phyloP scores from a whole-genome alignment of 768 basidiomycete species.

The Boletus sp. region DNA sequence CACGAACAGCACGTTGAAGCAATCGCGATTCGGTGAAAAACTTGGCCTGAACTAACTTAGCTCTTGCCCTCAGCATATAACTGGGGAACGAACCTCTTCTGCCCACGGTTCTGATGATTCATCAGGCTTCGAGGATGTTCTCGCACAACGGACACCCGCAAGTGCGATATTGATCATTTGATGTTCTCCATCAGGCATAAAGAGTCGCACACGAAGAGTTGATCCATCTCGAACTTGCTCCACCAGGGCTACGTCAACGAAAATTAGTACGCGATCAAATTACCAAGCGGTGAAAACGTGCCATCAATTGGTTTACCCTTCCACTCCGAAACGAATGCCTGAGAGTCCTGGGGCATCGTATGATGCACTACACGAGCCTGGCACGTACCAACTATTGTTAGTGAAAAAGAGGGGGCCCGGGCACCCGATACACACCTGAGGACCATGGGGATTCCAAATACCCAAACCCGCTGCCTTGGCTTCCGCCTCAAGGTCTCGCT shows the following conservation, averaged over 20 bases:
- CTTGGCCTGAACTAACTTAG: slow-evolving; percentile 61
- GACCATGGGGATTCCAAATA: slow-evolving; percentile 82
- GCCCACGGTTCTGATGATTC: slow-evolving; percentile 81
- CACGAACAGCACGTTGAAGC: slow-evolving; percentile 74
- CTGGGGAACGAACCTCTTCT: slow-evolving; percentile 68
- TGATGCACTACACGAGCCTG: slow-evolving; percentile 76
- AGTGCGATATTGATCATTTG: slow-evolving; percentile 85
- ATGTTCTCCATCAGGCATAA: slow-evolving; percentile 87
- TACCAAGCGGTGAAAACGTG: slow-evolving; percentile 29
- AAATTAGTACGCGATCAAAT: slow-evolving; percentile 5
- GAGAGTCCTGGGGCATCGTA: slow-evolving; percentile 87
- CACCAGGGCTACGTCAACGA: slow-evolving; percentile 63
- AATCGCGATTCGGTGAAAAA: slow-evolving; percentile 91
- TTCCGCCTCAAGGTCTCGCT: slow-evolving; percentile 72
- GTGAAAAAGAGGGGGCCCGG: background rate
- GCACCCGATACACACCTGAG: slow-evolving; percentile 44
- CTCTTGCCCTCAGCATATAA: background rate
- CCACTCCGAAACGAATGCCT: slow-evolving; percentile 86
- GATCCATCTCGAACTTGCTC: slow-evolving; percentile 94
- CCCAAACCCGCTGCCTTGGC: slow-evolving; percentile 77
- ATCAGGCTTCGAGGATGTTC: slow-evolving; percentile 66
- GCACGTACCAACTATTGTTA: slow-evolving; percentile 6
- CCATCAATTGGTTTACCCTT: slow-evolving; percentile 91
- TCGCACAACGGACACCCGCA: slow-evolving; percentile 78
- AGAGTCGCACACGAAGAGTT: slow-evolving; percentile 81